Base-by-base conservation (phyloP, 78 protist species). In the Thecamonas trahens region DNA sequence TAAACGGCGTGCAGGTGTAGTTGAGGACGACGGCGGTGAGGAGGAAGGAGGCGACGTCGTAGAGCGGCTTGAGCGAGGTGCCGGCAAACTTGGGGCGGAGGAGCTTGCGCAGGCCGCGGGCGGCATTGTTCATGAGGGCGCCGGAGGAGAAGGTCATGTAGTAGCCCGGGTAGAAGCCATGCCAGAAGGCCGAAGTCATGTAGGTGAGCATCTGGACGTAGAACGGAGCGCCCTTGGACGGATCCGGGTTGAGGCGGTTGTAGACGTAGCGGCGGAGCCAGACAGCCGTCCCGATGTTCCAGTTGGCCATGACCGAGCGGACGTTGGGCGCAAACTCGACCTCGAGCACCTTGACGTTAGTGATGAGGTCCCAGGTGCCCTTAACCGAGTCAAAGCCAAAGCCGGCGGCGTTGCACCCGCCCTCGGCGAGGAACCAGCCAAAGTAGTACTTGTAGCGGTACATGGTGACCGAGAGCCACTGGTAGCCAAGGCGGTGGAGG, bases 101-200 rank as follows among this genome's bases (percentile, higher is more conserved):
- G 11, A 14, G 63, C 14, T 42, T 38, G 20, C 63, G 63, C 13
- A 58, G 38, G 26, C 11, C 18, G 18, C 63, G 38, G 3, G 63
- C 63, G 35, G 18, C 4, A 8, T 58, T 4, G 24, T 38, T 58
- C 26, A 58, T 3, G 63, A 58, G 15, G 9, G 40, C 63, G 28
- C 29, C 14, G 29, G 26, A 58, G 14, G 15, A 38, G 42, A 58
- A 58, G 34, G 18, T 35, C 44, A 58, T 38, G 45, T 31, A 31
- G 42, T 58, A 58, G 3, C 63, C 63, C 8, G 63, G 63, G 42
- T 58, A 58, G 28, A 35, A 53, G 2, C 59, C 90, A 14, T 84
- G 90, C 90, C 90, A 84, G 67, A 84, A 79, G 34, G 90, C 90
- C 34, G 80, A 70, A 42, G 72, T 52, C 1, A 55, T 39, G 65